Evolutionary conservation across 805 yeast species (phyloP).

Genomic region (Candida sonorensis): DNA sequence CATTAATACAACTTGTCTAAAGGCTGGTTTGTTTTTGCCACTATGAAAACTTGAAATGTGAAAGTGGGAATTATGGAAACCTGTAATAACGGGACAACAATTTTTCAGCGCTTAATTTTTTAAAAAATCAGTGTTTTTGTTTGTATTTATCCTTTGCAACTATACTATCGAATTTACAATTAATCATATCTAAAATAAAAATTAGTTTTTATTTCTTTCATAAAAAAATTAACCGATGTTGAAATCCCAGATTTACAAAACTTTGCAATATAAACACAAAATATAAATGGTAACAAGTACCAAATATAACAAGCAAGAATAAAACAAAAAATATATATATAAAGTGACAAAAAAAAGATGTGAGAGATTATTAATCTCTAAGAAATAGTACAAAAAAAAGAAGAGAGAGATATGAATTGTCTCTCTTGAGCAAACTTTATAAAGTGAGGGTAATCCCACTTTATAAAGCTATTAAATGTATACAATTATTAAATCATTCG

Average conservation of each 20-base stretch:
- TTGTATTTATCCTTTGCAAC: background rate
- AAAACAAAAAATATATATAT: conserved; percentile 8
- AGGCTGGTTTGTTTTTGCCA: background rate
- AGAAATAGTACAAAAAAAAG: background rate
- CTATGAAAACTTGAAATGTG: background rate
- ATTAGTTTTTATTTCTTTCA: too few species aligned
- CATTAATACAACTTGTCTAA: too few species aligned
- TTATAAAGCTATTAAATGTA: too few species aligned
- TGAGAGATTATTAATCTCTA: too few species aligned
- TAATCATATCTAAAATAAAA: background rate
- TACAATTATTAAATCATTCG: conserved; percentile 22
- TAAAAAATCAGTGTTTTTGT: too few species aligned
- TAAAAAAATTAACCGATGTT: conserved; percentile 33
- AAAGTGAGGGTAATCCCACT: too few species aligned
- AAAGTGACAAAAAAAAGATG: conserved; percentile 6
- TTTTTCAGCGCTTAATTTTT: too few species aligned
- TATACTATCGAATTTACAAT: background rate
- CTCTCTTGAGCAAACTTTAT: too few species aligned
- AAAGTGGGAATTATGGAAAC: background rate
- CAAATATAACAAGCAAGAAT: conserved; percentile 6
- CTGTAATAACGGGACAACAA: too few species aligned
- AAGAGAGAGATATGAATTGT: conserved; percentile 6
- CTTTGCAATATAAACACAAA: conserved; percentile 16
- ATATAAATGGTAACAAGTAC: conserved; percentile 7
- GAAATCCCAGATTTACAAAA: conserved; percentile 34